Evolutionary conservation across 2,329 filamentous ascomycete species (phyloP), one percentile per base, ranked within the genome.

Genomic region (Pleoardoris graminearum): DNA sequence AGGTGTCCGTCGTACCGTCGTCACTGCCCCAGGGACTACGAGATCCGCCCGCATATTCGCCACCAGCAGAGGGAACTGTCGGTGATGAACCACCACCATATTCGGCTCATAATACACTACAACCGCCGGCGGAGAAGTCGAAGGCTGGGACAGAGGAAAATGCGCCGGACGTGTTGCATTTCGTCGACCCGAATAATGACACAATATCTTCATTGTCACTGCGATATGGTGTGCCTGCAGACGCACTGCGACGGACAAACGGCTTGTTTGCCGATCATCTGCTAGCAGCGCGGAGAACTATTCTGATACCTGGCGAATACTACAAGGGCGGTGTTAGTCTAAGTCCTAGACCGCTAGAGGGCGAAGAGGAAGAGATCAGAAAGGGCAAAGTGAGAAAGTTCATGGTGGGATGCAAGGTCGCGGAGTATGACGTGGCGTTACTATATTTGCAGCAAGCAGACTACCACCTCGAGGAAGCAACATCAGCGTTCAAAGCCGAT

Each of bases 341-440:
- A 21, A 89, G 85, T 39, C 88, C 89, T 1, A 77, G 81, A 23
- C 89, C 89, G 0, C 63, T 89, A n/a, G 87, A 89, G 48, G 85
- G 86, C 42, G 88, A 90, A 66, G 87, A 88, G 39, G 89, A 91
- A 64, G 86, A 89, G 73, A 77, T 82, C 44, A 81, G 85, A 57
- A 92, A 90, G 74, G 80, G 77, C 16, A 86, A 86, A 66, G 80
- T 93, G 29, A 80, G 90, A 36, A 82, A 87, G 55, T 93, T 87
- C 79, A 92, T 92, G 89, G 85, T 90, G 2, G 80, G 81, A 1
- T 90, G 86, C 74, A 93, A 93, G 69, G 87, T 90, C 23, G 77
- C 83, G 21, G 87, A 92, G 77, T 92, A 85, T 60, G 87, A 91
- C 67, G 78, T 91, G 45, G 90, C 90, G 1, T 70, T 89, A 23